Evolutionary conservation across 768 basidiomycete genomes (phyloP).

Genomic region (Xanthoconium purpureum): DNA sequence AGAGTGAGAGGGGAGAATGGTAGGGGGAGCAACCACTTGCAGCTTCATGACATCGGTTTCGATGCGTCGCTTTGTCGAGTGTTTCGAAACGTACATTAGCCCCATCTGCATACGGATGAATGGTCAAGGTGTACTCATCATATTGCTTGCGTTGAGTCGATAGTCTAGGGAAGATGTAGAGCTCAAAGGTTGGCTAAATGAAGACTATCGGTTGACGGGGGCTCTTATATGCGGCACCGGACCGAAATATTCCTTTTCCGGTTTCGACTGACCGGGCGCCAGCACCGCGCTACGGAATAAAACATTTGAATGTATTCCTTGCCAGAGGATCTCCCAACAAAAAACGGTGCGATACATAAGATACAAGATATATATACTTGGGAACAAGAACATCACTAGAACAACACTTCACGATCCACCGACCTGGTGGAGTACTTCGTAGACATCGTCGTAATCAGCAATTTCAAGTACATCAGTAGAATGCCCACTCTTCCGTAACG

Average conservation of each 20-base stretch:
- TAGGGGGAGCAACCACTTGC: conserved; percentile 42
- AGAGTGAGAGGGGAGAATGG: conserved; percentile 9
- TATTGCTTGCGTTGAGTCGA: conserved; percentile 30
- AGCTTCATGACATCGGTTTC: conserved; percentile 99
- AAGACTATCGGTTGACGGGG: conserved; percentile 12
- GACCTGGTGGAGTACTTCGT: conserved; percentile 1
- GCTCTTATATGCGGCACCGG: conserved; percentile 1
- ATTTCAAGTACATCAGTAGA: conserved; percentile 31
- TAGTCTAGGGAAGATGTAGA: conserved; percentile 12
- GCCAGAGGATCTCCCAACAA: conserved; percentile 12
- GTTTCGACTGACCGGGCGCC: neutral
- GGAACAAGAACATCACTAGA: conserved; percentile 8
- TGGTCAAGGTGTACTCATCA: conserved; percentile 53
- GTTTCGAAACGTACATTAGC: conserved; percentile 33
- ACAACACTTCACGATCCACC: conserved; percentile 7
- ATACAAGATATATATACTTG: conserved; percentile 24
- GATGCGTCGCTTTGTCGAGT: conserved; percentile 91
- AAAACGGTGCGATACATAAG: conserved; percentile 1
- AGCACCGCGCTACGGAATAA: neutral
- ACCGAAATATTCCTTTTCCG: conserved; percentile 24
- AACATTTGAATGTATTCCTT: conserved; percentile 9
- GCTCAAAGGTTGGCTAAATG: conserved; percentile 12
- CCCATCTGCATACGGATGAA: conserved; percentile 17
- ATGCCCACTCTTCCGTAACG: conserved; percentile 68
- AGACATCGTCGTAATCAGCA: neutral